Conservation (phyloP, 1,139 yeast species). For the Geotrichum cucujoidarum region DNA sequence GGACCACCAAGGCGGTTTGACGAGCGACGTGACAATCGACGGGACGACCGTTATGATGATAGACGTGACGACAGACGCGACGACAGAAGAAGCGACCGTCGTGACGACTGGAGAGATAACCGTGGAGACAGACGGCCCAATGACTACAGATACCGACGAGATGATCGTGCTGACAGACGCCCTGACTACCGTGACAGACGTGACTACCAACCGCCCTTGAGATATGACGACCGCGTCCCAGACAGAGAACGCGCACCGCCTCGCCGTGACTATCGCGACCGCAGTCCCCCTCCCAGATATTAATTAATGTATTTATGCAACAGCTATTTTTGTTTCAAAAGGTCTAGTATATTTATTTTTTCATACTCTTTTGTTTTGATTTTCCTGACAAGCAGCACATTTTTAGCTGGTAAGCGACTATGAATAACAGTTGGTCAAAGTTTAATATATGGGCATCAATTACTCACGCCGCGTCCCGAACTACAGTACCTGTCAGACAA, state of each 20-base stretch:
- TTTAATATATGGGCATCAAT: too few species aligned
- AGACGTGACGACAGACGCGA: constrained; percentile 20
- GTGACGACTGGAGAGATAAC: neutral
- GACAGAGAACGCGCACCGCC: constrained; percentile 6
- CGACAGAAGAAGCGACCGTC: constrained; percentile 1
- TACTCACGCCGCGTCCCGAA: too few species aligned
- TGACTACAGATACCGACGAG: constrained; percentile 17
- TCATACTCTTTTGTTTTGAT: too few species aligned
- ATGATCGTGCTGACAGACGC: constrained; percentile 18
- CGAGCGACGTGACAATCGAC: neutral
- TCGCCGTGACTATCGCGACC: constrained; percentile 15
- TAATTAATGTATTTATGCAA: neutral
- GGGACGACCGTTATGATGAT: constrained; percentile 16
- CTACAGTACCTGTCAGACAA: too few species aligned
- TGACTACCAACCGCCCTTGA: constrained; percentile 5
- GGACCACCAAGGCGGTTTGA: neutral
- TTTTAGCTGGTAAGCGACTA: too few species aligned
- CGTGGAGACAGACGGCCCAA: constrained; percentile 17
- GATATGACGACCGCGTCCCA: constrained; percentile 15
- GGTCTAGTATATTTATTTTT: neutral
- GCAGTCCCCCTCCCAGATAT: constrained; percentile 16
- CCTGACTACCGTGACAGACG: constrained; percentile 9
- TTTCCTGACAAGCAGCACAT: too few species aligned
- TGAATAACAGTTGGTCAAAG: too few species aligned
- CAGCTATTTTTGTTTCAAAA: neutral